These are phyloP conservation scores for Podaxis pistillaris DNA, from an alignment of 768 basidiomycete species.

Conservation along the genomic window DNA sequence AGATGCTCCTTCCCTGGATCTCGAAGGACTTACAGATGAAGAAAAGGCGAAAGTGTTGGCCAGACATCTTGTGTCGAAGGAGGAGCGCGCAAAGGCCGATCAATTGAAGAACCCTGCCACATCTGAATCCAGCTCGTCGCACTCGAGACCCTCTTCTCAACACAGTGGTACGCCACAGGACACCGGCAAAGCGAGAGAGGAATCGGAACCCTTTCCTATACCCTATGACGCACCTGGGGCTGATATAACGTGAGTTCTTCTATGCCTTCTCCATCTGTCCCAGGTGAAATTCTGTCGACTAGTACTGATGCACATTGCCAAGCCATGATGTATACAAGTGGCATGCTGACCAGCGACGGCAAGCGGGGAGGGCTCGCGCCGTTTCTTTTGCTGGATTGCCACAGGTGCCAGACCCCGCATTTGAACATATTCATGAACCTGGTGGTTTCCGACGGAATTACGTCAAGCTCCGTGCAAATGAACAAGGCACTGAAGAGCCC, in stretches of 20 bases:
- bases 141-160: constrained; percentile 5
- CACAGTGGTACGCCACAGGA: constrained; percentile 1
- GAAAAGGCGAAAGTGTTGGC: constrained; percentile 82
- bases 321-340: constrained; percentile 96
- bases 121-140: constrained; percentile 5
- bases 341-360: constrained; percentile 72
- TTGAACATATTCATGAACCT: constrained; percentile 93
- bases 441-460: constrained; percentile 94
- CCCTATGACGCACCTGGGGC: constrained; percentile 86
- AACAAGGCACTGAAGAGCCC: constrained; percentile 61
- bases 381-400: constrained; percentile 65
- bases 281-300: neutral
- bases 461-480: constrained; percentile 67
- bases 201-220: constrained; percentile 78
- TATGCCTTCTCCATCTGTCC: constrained; percentile 15
- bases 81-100: constrained; percentile 49
- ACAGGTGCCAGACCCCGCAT: constrained; percentile 64
- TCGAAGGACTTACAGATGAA: constrained; percentile 71
- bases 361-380: constrained; percentile 60
- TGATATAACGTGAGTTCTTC: constrained; percentile 81
- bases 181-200: constrained; percentile 36
- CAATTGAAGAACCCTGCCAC: constrained; percentile 14
- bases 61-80: constrained; percentile 75
- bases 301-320: constrained; percentile 6
- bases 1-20: constrained; percentile 32